A percentile compares a stretch with the other conserved stretches of the same genome.
Evolutionary conservation across 441 rosid species (phyloP).

Genomic region (Pelargonium australe): DNA sequence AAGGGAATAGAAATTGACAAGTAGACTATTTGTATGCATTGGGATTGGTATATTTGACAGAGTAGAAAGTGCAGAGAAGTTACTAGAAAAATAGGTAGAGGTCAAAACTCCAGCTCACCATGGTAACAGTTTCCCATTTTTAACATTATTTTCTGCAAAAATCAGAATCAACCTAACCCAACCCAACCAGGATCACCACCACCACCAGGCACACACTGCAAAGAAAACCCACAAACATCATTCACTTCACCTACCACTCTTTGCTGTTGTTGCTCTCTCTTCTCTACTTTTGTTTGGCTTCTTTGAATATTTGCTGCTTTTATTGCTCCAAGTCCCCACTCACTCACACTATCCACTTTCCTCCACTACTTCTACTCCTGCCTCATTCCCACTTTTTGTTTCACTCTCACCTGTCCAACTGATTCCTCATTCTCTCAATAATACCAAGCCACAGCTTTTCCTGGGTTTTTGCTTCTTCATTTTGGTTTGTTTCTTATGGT

Average conservation of each 20-base stretch:
- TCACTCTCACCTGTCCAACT: slow-evolving; percentile 5
- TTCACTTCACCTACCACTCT: slow-evolving; percentile 7
- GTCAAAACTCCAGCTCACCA: slow-evolving; percentile 4
- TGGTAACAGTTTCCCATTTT: background rate
- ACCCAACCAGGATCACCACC: background rate
- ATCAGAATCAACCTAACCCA: background rate
- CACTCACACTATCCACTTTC: background rate
- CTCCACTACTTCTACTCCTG: too few species aligned
- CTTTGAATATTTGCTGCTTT: slow-evolving; percentile 2
- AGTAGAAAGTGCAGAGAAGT: background rate
- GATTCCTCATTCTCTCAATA: background rate
- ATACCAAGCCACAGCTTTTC: background rate
- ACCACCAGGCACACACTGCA: too few species aligned
- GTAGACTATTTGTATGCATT: background rate
- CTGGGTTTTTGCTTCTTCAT: too few species aligned
- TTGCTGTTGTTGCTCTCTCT: background rate
- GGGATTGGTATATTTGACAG: background rate
- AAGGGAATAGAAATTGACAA: background rate
- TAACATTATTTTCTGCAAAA: too few species aligned
- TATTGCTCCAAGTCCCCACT: slow-evolving; percentile 2
- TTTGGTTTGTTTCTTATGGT: background rate
- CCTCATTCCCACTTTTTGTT: background rate
- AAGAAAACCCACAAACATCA: background rate
- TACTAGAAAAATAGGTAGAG: background rate
- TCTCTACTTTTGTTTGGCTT: background rate